phyloP scores from a whole-genome alignment of 2,329 filamentous ascomycete genomes.

The Alternaria sp. region DNA sequence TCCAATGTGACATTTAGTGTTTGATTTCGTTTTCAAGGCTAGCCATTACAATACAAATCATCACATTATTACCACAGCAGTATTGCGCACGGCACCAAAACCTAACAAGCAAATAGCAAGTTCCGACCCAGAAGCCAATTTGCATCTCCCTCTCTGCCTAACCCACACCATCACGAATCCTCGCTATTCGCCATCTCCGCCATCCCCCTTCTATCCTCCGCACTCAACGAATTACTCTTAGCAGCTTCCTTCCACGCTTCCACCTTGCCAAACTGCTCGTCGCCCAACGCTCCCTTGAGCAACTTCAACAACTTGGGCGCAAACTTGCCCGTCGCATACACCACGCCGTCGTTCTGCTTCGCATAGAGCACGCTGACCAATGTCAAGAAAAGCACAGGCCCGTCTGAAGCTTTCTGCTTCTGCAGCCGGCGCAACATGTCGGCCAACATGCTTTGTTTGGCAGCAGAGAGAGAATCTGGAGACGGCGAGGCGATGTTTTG shows the following conservation, averaged over 20 bases:
- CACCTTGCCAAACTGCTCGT: constrained; percentile 39
- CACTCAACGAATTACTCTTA: constrained; percentile 41
- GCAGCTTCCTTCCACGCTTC: constrained; percentile 51
- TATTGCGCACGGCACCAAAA: too few species aligned
- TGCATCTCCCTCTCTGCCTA: too few species aligned
- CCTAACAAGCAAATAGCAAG: accelerated
- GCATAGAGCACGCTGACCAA: constrained; percentile 47
- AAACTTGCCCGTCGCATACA: constrained; percentile 54
- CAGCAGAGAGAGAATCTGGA: constrained; percentile 12
- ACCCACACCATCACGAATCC: too few species aligned
- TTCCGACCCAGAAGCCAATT: too few species aligned
- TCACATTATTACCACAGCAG: too few species aligned
- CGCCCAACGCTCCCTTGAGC: constrained; percentile 34
- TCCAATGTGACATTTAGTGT: background rate
- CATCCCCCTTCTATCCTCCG: constrained; percentile 47
- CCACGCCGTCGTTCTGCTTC: constrained; percentile 39
- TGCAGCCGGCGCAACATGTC: constrained; percentile 48
- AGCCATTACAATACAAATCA: too few species aligned
- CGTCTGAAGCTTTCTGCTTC: constrained; percentile 46
- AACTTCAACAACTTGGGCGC: constrained; percentile 51
- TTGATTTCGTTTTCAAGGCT: accelerated
- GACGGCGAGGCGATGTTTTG: constrained; percentile 31
- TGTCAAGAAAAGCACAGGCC: constrained; percentile 49
- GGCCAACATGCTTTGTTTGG: constrained; percentile 37
- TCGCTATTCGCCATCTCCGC: constrained; percentile 31